Conservation (phyloP, 1,284 basidiomycete species). For the Entoloma clypeatum region DNA sequence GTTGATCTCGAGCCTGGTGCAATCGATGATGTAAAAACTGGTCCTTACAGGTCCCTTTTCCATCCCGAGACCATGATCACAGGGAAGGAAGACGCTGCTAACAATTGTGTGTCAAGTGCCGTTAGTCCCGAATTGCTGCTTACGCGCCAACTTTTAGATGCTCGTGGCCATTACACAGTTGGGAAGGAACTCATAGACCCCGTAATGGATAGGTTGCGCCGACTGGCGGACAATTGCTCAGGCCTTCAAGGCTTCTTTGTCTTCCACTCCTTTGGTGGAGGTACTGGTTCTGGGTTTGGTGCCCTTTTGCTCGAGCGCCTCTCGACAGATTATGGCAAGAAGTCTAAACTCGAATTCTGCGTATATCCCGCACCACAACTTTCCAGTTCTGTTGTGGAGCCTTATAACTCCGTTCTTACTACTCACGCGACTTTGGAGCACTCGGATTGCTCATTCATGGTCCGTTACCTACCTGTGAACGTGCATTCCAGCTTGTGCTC, state of each 20-base stretch:
- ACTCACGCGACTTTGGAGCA: constrained; percentile 99
- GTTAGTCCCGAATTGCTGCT: constrained; percentile 12
- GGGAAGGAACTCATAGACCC: constrained; percentile 93
- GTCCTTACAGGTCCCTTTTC: constrained; percentile 93
- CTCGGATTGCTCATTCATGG: constrained; percentile 99
- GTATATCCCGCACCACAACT: constrained; percentile 96
- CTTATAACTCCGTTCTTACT: constrained; percentile 98
- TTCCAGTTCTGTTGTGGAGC: constrained; percentile 97
- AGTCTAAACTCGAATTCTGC: constrained; percentile 98
- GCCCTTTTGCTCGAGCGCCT: constrained; percentile 95
- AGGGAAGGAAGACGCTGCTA: constrained; percentile 99
- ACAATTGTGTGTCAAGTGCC: constrained; percentile 76
- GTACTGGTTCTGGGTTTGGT: constrained; percentile 99
- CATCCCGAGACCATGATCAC: constrained; percentile 99
- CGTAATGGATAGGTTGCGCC: constrained; percentile 95
- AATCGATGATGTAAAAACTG: constrained; percentile 95
- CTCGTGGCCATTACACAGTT: constrained; percentile 97
- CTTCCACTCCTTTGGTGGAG: constrained; percentile 99
- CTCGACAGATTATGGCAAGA: constrained; percentile 98
- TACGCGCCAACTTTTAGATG: constrained; percentile 54
- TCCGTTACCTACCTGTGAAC: constrained; percentile 23
- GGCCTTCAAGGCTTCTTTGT: constrained; percentile 99
- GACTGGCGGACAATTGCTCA: constrained; percentile 95
- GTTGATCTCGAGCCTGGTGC: constrained; percentile 96
- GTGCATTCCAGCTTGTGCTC: constrained; percentile 1